These are phyloP conservation scores for Noccaea bulbosa DNA, from an alignment of 345 rosid species.

Conservation along the genomic window DNA sequence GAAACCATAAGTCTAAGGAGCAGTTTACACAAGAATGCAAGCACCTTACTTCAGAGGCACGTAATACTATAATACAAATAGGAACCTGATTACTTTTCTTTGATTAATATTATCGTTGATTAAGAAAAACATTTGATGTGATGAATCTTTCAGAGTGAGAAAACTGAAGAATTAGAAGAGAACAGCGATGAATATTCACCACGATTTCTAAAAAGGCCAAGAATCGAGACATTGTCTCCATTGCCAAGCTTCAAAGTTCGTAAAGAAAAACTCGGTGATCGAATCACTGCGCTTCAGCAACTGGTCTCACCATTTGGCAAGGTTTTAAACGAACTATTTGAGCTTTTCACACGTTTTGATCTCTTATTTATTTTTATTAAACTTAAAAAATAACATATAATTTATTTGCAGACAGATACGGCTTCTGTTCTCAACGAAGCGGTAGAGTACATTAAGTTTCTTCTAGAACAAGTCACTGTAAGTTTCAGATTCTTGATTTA, in stretches of 20 bases:
- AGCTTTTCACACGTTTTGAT: not conserved
- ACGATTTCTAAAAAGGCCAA: slow-evolving; percentile 50
- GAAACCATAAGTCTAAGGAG: slow-evolving; percentile 27
- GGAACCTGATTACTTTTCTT: slow-evolving; percentile 10
- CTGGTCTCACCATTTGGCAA: slow-evolving; percentile 99
- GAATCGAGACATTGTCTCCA: slow-evolving; percentile 75
- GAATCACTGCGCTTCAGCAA: slow-evolving; percentile 98
- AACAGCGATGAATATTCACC: slow-evolving; percentile 44
- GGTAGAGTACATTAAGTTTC: slow-evolving; percentile 82
- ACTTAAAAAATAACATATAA: not conserved
- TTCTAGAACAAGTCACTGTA: slow-evolving; percentile 84
- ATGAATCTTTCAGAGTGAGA: slow-evolving; percentile 47
- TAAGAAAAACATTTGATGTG: not conserved
- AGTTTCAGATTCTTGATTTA: slow-evolving; percentile 25
- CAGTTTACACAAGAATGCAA: slow-evolving; percentile 23
- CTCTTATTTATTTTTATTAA: not conserved
- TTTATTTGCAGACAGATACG: slow-evolving; percentile 76
- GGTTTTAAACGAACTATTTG: slow-evolving; percentile 42
- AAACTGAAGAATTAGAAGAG: slow-evolving; percentile 48
- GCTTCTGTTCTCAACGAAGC: slow-evolving; percentile 98
- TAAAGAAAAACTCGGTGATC: slow-evolving; percentile 97
- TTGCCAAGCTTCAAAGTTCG: slow-evolving; percentile 92
- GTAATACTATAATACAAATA: slow-evolving; percentile 10
- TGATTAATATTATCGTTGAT: not conserved
- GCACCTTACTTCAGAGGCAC: slow-evolving; percentile 41